A percentile compares a stretch with the other conserved stretches of the same genome.
phyloP scores from a whole-genome alignment of 768 basidiomycete species.

The Boletus vinaceobasis region DNA sequence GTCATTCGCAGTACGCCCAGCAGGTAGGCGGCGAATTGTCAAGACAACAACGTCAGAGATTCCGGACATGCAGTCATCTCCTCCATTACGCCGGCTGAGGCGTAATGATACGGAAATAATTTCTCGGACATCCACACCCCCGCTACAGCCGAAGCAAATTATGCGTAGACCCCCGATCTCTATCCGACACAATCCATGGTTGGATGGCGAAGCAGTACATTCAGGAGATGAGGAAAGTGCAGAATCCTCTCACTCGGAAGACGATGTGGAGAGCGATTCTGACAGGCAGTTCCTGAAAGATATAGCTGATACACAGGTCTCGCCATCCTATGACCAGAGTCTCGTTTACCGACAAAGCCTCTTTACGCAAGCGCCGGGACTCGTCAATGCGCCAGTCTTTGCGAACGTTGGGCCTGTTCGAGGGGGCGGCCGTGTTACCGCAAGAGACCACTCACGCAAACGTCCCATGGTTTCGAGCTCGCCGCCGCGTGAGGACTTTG shows the following conservation, averaged over 20 bases:
- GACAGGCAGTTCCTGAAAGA: conserved; percentile 67
- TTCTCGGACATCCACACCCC: conserved; percentile 18
- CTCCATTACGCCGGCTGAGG: conserved; percentile 31
- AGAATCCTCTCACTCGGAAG: conserved; percentile 55
- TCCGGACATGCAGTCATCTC: conserved; percentile 25
- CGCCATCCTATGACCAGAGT: conserved; percentile 71
- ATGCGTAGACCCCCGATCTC: conserved; percentile 27
- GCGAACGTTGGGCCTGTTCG: conserved; percentile 44
- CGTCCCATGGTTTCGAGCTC: conserved; percentile 53
- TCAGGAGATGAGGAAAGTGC: conserved; percentile 77
- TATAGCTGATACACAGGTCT: conserved; percentile 61
- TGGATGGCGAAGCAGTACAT: conserved; percentile 71
- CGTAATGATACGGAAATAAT: conserved; percentile 28
- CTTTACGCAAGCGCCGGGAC: conserved; percentile 58
- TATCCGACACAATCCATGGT: conserved; percentile 42
- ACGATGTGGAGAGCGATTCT: conserved; percentile 56
- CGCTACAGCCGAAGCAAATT: conserved; percentile 20
- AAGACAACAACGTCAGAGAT: conserved; percentile 16
- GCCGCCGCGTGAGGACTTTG: conserved; percentile 48
- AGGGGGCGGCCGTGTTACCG: conserved; percentile 35
- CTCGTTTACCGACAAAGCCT: conserved; percentile 68
- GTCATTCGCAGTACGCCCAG: conserved; percentile 46
- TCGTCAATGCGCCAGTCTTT: conserved; percentile 48
- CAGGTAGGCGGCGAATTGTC: conserved; percentile 27
- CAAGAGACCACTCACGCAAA: conserved; percentile 33